Evolutionary conservation across 2,329 filamentous ascomycete species (phyloP), one percentile per base, ranked within the genome.

Genomic region (Metarhizium humberi): DNA sequence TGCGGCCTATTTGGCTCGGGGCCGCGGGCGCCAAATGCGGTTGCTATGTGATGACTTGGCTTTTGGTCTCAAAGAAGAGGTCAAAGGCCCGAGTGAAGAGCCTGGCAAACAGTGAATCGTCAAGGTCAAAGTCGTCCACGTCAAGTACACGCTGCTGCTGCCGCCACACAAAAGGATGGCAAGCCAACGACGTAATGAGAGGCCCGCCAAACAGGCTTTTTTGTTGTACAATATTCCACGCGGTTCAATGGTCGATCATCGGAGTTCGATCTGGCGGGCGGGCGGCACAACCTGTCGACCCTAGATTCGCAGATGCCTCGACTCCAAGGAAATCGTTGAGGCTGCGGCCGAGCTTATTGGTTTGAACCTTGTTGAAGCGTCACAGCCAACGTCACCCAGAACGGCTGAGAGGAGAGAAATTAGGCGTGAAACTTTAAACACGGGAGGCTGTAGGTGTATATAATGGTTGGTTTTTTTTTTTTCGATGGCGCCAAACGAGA

Each of bases 181-280:
- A 36, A 20, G 42, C 43, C 54, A 48, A 52, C 32, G 13, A 38
- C 54, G 46, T 20, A 50, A 51, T 32, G 25, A 16, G 38, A 29
- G 51, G 30, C 40, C 46, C 42, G 46, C 50, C 49, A 25, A 25
- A 25, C 25, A 34, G 46, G 38, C 49, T 50, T 29, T 32, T 34
- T 6, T 13, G 45, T 46, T 30, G 51, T 25, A 30, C 38, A 42
- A 18, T 43, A 18, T 48, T 30, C 45, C 45, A 14, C 25, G 45
- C 20, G 25, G 20, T 50, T 53, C 38, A 50, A 43, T 51, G n/a
- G 36, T 51, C 40, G n/a, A 49, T 49, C 52, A 30, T 38, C 53
- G n/a, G 48, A 51, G 20, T 38, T 40, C 29, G 48, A 55, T 55
- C 47, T 47, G 53, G 8, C 25, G 36, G 50, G 36, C 46, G 53